Evolutionary conservation across 257 asterid genomes (phyloP), one percentile per base, ranked within the genome.

Genomic region (Solanum chilense): DNA sequence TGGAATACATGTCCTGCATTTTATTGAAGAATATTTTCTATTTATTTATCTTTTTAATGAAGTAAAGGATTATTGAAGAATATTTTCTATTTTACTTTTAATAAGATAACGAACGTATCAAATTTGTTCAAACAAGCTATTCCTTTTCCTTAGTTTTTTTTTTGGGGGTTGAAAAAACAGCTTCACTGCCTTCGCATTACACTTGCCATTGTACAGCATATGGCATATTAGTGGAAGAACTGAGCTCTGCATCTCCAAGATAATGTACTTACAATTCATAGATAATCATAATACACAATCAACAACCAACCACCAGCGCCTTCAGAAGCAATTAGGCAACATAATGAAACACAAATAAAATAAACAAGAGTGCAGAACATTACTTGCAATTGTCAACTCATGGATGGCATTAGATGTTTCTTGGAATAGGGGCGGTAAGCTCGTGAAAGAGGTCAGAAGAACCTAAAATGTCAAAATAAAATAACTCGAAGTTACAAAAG

Each of bases 391-490:
- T 39, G 91, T 83, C 87, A 92, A 83, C 90, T 92, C 95, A 5
- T 83, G 85, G 85, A 86, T 44, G 16, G 93, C 92, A 89, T 89
- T 90, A 27, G 91, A 86, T 0, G 92, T 90, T 69, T 89, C 89
- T 88, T 90, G 91, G 82, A 92, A 92, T 41, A 92, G 77, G 3
- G 95, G 95, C 66, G 95, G 95, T n/a, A 92, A 90, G 80, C 95
- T 93, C 35, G 29, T 93, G 70, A 91, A 90, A 87, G 44, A 88
- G 0, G 92, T 93, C 87, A 93, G 85, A 27, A 70, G 45, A 75
- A 92, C 94, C 94, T 92, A 91, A 74, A 77, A 77, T 49, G 66
- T 37, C 73, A 88, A 77, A 31, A 69, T 9, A 87, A 66, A 3
- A 68, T 33, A 49, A 77, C n/a, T 58, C 77, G 7, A 42, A 58